Evolutionary conservation across 345 rosid species (phyloP), one percentile per base, ranked within the genome.

Genomic region (Durio zibethinus): DNA sequence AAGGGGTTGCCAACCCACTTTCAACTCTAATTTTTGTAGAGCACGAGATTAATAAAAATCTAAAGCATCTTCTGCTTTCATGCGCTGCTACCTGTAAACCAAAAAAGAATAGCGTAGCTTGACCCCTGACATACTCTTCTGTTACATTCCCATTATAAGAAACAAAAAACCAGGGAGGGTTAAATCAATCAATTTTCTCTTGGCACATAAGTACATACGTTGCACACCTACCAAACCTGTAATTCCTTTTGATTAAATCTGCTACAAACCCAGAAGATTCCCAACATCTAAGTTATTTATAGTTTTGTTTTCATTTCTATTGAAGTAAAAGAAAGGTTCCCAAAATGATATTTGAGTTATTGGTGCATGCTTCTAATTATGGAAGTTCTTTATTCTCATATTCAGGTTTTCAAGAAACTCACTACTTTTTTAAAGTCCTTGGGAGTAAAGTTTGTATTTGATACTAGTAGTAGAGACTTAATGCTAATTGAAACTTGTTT

Each of bases 371-470:
- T 36, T 47, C 31, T 82, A 12, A 50, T 43, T 25, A 38, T 29
- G 23, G 56, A 36, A 36, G 21, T 50, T 72, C 68, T n/a, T 1
- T 57, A n/a, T 53, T 78, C 47, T 14, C 33, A 52, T 33, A 77
- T 82, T 70, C 85, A 92, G 97, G 93, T 91, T 72, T 87, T 89
- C 69, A 90, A 84, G 89, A 94, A 90, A 82, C 92, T 96, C 7
- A 92, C 94, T 5, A 89, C 97, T 1, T 87, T 96, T 74, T 81
- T 94, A 3, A 93, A 96, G 87, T 87, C 91, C 10, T 78, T 96
- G 52, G 99, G 99, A 21, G 97, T 90, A 59, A 91, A 90, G 87
- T 92, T 94, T 69, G 86, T 96, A 48, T 90, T 91, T 81, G 98
- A 96, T 83, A 94, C 90, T 9, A 91, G 95, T 79, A 91, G 97